Evolutionary conservation across 768 basidiomycete species (phyloP), one percentile per base, ranked within the genome.

Genomic region (Mrakia frigida): DNA sequence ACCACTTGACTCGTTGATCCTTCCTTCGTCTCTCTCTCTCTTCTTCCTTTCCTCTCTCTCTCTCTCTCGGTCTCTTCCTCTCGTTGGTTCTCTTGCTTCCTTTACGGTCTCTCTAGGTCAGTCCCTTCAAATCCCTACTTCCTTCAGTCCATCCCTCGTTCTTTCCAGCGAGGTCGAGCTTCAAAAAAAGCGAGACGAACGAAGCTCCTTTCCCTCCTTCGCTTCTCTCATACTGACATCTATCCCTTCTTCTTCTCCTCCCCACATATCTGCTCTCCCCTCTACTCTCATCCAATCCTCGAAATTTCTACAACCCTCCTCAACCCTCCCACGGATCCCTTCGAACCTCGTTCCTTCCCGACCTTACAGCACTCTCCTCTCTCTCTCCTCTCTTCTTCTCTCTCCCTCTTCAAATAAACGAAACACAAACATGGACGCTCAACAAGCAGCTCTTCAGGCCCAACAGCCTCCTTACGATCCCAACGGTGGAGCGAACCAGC

Each of bases 351-450:
- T 16, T 74, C 50, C 18, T 18, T 33, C 5, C 60, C 46, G n/a
- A n/a, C 52, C 37, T 41, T 28, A 13, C 37, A n/a, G 31, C 61
- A 35, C 65, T 31, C 61, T 61, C 43, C 52, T n/a, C 56, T 60
- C 16, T 65, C 78, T 70, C 71, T 78, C 70, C 68, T 83, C 89
- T 90, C 84, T 91, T 92, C 84, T 81, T 89, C 87, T 71, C 68
- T 73, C 75, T 35, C 74, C 79, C 80, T 74, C 46, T 63, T 52
- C 59, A 39, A 41, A 25, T 13, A 11, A n/a, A 52, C 31, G n/a
- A n/a, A n/a, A n/a, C 11, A 28, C 61, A 28, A 53, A 50, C 21
- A 53, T 65, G 46, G 46, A 46, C 70, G 46, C 28, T 23, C 70
- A 35, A 35, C 70, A 50, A 70, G 50, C 23, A 37, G 33, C 70